Evolutionary conservation across 495 filamentous ascomycete species (phyloP).

Genomic region (Aspergillus hancockii): DNA sequence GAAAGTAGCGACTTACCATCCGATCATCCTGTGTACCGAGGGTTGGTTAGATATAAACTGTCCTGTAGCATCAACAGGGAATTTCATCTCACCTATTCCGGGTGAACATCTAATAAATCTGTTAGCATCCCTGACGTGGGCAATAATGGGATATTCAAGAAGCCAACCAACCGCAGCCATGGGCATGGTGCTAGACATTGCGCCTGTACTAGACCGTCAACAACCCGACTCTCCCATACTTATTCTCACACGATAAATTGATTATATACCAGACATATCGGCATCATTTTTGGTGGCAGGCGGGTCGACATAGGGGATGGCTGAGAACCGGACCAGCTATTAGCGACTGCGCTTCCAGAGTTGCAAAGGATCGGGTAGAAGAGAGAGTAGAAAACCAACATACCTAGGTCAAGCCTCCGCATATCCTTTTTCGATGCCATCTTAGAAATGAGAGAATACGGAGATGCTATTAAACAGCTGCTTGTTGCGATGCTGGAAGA

Average conservation of each 20-base stretch:
- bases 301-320: conserved; percentile 64
- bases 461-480: background rate
- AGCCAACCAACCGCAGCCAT: conserved; percentile 75
- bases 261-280: conserved; percentile 53
- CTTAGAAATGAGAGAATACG: conserved; percentile 6
- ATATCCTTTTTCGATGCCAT: conserved; percentile 86
- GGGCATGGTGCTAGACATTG: conserved; percentile 79
- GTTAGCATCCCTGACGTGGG: conserved; percentile 21
- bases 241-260: background rate
- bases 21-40: conserved; percentile 58
- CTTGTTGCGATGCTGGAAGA: conserved; percentile 7
- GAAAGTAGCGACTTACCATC: conserved; percentile 61
- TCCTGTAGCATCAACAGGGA: background rate
- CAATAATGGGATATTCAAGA: background rate
- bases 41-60: background rate
- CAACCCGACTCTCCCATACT: conserved; percentile 4
- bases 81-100: conserved; percentile 68
- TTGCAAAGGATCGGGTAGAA: background rate
- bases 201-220: conserved; percentile 49
- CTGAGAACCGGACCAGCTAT: conserved; percentile 36
- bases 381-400: conserved; percentile 21
- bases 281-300: conserved; percentile 54
- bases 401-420: conserved; percentile 82
- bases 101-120: conserved; percentile 70
- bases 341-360: conserved; percentile 10